Evolutionary conservation across 2,329 filamentous ascomycete species (phyloP), one percentile per base, ranked within the genome.

Genomic region (Calonectria ilicicola): DNA sequence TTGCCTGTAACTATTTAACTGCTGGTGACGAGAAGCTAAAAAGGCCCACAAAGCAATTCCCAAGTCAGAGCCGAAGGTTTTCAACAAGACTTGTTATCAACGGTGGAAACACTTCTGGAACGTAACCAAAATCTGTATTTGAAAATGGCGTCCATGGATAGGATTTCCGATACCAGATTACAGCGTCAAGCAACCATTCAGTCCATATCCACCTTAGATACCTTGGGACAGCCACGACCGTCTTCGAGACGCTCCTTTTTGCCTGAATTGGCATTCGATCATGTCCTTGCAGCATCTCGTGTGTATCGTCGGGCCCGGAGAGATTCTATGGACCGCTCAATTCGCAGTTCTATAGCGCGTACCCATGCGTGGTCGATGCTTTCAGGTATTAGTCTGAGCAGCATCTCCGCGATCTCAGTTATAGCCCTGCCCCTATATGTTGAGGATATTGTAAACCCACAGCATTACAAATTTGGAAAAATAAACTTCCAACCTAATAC

Each of bases 261-360:
- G 19, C n/a, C n/a, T 17, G 19, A 8, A 17, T 42, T 42, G 3
- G n/a, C 67, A 14, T 73, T 73, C 64, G 64, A 71, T 12, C 46
- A 47, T 12, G 63, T 65, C 5, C 63, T 73, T 7, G 56, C 68
- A n/a, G 23, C 64, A 6, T 74, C 72, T 7, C 58, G 72, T 1
- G 72, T 66, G 1, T 74, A 74, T 29, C 68, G 72, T 23, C 68
- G 69, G n/a, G 65, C 58, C 7, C 38, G 65, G 15, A 58, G 65
- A 27, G 60, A 72, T 17, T 69, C 65, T 3, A 65, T 74, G 65
- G 72, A 72, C 69, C 69, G 60, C 65, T 74, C 68, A 0, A 65
- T 72, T 9, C 68, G 68, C 10, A 74, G 68, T 15, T 74, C 72
- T 10, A 26, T 72, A 4, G 65, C 58, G 2, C 35, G 21, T 9